Evolutionary conservation across 371 early-diverging fungal genomes (phyloP).

Genomic region (Mortierella sp.): DNA sequence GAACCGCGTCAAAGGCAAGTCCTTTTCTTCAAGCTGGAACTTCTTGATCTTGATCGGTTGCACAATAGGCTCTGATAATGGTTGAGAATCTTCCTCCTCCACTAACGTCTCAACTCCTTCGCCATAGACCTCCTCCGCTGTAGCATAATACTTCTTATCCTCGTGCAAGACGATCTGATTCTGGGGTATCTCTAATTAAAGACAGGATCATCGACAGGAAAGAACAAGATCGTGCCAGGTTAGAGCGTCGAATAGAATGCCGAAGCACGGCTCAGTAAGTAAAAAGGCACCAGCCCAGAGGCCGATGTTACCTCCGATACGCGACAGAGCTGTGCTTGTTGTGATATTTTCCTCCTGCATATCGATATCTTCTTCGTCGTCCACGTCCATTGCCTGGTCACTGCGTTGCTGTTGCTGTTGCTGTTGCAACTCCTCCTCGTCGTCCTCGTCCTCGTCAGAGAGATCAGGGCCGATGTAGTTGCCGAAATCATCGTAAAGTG

Average conservation of each 20-base stretch:
- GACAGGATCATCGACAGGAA: background rate
- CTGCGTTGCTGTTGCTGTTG: slow-evolving; percentile 54
- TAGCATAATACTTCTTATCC: slow-evolving; percentile 97
- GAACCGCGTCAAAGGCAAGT: slow-evolving; percentile 85
- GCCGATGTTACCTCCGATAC: slow-evolving; percentile 53
- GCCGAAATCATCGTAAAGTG: slow-evolving; percentile 96
- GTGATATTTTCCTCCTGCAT: slow-evolving; percentile 35
- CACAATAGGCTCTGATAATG: slow-evolving; percentile 94
- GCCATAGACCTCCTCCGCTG: slow-evolving; percentile 97
- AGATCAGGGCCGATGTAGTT: slow-evolving; percentile 98
- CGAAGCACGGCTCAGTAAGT: no score
- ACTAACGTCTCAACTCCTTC: slow-evolving; percentile 94
- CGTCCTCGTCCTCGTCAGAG: slow-evolving; percentile 71
- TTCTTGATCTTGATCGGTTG: slow-evolving; percentile 89
- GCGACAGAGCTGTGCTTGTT: slow-evolving; percentile 51
- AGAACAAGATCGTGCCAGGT: background rate
- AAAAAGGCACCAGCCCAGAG: background rate
- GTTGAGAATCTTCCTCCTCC: slow-evolving; percentile 98
- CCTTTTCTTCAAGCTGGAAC: slow-evolving; percentile 86
- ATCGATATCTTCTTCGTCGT: slow-evolving; percentile 46
- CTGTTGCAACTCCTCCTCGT: slow-evolving; percentile 33
- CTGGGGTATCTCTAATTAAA: slow-evolving; percentile 64
- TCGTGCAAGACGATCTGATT: slow-evolving; percentile 94
- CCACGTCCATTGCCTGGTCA: slow-evolving; percentile 59
- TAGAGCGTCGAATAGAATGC: background rate